Percentiles rank a stretch among this genome's conserved stretches.
These are phyloP conservation scores for Aspergillus uvarum DNA, from an alignment of 2,329 filamentous ascomycete species.

Conservation along the genomic window DNA sequence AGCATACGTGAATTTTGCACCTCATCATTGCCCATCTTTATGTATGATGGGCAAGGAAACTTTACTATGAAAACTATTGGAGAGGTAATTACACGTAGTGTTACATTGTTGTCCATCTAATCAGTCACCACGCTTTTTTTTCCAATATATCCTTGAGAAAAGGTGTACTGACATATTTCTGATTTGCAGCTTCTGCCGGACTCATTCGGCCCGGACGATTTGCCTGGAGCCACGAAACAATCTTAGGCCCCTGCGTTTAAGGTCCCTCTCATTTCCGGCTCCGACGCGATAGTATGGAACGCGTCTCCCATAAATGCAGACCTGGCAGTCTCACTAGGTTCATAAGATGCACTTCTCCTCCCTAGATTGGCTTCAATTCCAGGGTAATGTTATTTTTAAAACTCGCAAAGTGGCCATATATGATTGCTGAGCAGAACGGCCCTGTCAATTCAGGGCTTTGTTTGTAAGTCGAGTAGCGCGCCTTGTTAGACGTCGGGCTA, in stretches of 20 bases:
- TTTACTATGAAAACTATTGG: constrained; percentile 46
- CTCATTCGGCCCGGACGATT: constrained; percentile 65
- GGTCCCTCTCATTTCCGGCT: not conserved
- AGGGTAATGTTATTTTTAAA: no score
- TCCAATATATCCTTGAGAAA: not conserved
- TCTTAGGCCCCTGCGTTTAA: not conserved
- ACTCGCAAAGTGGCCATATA: no score
- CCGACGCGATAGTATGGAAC: not conserved
- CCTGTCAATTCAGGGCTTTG: no score
- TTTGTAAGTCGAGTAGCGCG: no score
- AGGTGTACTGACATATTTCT: constrained; percentile 1
- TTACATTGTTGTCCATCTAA: no score
- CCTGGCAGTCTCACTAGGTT: not conserved
- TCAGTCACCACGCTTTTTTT: not conserved
- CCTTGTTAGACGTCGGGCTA: no score
- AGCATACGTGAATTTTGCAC: constrained; percentile 73
- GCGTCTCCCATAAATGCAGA: not conserved
- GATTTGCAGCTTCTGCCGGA: constrained; percentile 60
- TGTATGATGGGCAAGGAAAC: constrained; percentile 82
- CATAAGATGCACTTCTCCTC: constrained; percentile 2
- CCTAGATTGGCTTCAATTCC: not conserved
- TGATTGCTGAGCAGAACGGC: no score
- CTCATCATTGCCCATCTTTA: constrained; percentile 73
- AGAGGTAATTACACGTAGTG: constrained; percentile 32
- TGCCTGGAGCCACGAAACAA: constrained; percentile 36